Evolutionary conservation across 75 land plant species (phyloP), one percentile per base, ranked within the genome.

Genomic region (Selaginella tamariscina): DNA sequence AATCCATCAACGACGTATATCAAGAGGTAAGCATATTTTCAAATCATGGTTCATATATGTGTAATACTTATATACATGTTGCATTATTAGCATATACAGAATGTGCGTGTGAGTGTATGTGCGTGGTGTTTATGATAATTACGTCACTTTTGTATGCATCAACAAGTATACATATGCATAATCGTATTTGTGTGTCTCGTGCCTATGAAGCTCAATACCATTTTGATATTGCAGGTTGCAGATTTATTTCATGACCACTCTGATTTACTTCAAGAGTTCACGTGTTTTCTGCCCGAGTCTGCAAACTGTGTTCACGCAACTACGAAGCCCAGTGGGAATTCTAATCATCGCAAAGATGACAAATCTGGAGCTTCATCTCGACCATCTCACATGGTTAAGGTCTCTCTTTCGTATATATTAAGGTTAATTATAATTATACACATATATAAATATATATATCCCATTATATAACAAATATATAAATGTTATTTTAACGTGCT

Each of bases 221-320:
- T 39, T 39, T 39, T 15, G 15, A 30, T 30, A 39, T 67, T 63
- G 29, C 75, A 89, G 94, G 90, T 94, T 32, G 86, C 91, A 26
- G 5, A 39, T 1, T 80, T 94, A 27, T 90, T 94, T 71, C 57
- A 73, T n/a, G 76, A 85, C 0, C 96, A 90, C 69, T 67, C 57
- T 26, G 96, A 94, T 79, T 67, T 94, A 56, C 85, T 94, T 29
- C 87, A 83, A 9, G 98, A 94, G 69, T 90, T 94, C 72, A 82
- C 84, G 15, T 81, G 81, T 65, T 90, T 94, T 66, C 76, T 94
- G 26, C 98, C 98, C 1, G 91, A 87, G 69, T 60, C 78, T 32
- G 78, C 84, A 33, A 81, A 78, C 2, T 20, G 75, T 26, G 69
- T 70, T 0, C 68, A 75, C 44, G 30, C 66, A 0, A 57, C 68